Percentiles rank a stretch among this genome's conserved stretches.
Evolutionary conservation across 176 grass and related monocot species (phyloP).

Genomic region (Avena sativa): DNA sequence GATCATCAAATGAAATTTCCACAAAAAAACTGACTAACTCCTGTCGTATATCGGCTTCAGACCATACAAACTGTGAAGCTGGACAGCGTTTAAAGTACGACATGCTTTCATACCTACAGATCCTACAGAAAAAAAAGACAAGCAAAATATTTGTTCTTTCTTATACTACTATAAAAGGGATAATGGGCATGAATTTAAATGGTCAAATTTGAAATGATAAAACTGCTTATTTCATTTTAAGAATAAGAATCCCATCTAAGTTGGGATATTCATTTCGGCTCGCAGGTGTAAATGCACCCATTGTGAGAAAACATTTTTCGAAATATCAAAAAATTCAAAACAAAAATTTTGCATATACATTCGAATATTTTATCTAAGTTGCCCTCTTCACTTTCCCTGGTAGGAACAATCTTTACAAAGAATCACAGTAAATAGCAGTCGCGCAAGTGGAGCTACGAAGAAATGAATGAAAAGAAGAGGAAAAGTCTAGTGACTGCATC

Average conservation of each 20-base stretch:
- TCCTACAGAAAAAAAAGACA: neutral
- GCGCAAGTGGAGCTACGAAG: neutral
- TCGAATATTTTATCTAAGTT: neutral
- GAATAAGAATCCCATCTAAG: neutral
- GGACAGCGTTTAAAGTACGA: constrained; percentile 65
- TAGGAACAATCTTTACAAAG: neutral
- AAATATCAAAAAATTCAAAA: too few species aligned
- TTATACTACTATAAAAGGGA: neutral
- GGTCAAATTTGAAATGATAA: neutral
- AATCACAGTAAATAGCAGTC: neutral
- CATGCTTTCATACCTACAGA: constrained; percentile 45
- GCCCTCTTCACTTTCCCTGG: neutral
- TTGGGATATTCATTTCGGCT: neutral
- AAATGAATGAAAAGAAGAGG: neutral
- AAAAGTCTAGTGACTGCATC: neutral
- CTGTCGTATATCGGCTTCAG: constrained; percentile 56
- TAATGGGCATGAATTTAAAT: neutral
- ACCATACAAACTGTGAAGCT: constrained; percentile 82
- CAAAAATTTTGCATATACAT: too few species aligned
- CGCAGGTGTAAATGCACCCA: too few species aligned
- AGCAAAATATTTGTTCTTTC: neutral
- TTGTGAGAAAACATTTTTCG: too few species aligned
- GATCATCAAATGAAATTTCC: constrained; percentile 81
- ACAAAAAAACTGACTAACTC: constrained; percentile 80
- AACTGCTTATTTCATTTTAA: neutral